Evolutionary conservation across 345 rosid genomes (phyloP), one percentile per base, ranked within the genome.

Genomic region (Streptanthus diversifolius): DNA sequence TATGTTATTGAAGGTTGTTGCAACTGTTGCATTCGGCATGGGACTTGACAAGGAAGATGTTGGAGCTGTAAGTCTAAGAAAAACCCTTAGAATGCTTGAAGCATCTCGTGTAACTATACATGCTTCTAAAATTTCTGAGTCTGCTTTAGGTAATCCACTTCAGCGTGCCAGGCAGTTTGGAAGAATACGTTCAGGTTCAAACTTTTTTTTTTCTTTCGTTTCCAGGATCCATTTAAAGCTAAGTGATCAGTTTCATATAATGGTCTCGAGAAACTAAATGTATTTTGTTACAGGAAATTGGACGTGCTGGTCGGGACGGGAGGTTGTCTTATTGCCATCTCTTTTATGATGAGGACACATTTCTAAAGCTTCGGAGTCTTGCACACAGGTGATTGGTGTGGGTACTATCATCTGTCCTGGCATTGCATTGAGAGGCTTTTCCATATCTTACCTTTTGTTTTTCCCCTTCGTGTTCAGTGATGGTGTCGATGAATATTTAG

Each of bases 21-120:
- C 97, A 76, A 95, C 99, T 17, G 99, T 95, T 82, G 99, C 99
- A 66, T 95, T 95, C 72, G 99, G 99, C 66, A 91, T 95, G 99
- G 99, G 99, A 68, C 89, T 95, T 44, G 95, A 95, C 86, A 95
- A 91, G 83, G 85, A 85, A 53, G 95, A 95, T 73, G 89, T 88
- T 75, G 97, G 95, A 84, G 97, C 96, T 62, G 99, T 95, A 91
- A 95, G 99, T 73, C 52, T 33, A 67, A 71, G 72, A 59, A 54
- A 66, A 61, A 13, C 39, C 35, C 63, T 55, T 63, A 52, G 57
- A 39, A 64, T 60, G n/a, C 59, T 22, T 77, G 44, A 40, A 40
- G 29, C 63, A 55, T 62, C 75, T 25, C 9, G 3, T 49, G 44
- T 62, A 45, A 63, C 18, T 69, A 40, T 22, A 17, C 39, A 63